A percentile compares a stretch with the other conserved stretches of the same genome.
Conservation (phyloP, 2,329 filamentous ascomycete species). For the Remersonia thermophila region DNA sequence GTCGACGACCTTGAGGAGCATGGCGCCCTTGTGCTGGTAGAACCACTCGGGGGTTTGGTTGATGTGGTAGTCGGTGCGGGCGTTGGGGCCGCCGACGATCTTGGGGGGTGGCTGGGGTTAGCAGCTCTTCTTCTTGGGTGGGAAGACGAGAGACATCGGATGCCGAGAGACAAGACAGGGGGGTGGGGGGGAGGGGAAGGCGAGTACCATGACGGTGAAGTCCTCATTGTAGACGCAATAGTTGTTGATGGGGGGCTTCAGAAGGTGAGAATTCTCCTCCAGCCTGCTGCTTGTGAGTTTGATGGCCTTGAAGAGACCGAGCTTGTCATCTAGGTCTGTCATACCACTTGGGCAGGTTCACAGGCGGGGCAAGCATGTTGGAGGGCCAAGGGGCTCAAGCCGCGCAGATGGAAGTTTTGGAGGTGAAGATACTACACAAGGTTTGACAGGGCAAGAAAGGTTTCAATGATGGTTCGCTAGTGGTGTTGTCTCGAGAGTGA, state of each 20-base stretch:
- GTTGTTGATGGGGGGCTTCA: constrained; percentile 92
- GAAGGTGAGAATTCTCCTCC: constrained; percentile 77
- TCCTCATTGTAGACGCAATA: constrained; percentile 87
- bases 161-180: neutral
- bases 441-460: too few species aligned
- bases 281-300: constrained; percentile 50
- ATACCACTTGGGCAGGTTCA: constrained; percentile 48
- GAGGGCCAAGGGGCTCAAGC: neutral
- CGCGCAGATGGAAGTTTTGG: neutral
- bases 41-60: constrained; percentile 96
- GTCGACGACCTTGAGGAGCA: constrained; percentile 89
- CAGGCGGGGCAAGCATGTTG: constrained; percentile 36
- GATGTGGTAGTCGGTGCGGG: constrained; percentile 95
- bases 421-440: too few species aligned
- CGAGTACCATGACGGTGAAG: constrained; percentile 64
- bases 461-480: neutral
- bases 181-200: neutral
- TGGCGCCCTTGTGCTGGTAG: constrained; percentile 87
- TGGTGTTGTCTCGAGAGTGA: neutral
- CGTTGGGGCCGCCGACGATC: constrained; percentile 82
- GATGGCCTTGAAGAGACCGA: too few species aligned
- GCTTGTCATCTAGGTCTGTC: too few species aligned
- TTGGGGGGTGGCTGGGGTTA: too few species aligned
- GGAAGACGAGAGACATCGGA: neutral
- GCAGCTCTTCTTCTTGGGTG: too few species aligned